Evolutionary conservation across 2,329 filamentous ascomycete genomes (phyloP), one percentile per base, ranked within the genome.

Genomic region (Phyllosticta ampelicida): DNA sequence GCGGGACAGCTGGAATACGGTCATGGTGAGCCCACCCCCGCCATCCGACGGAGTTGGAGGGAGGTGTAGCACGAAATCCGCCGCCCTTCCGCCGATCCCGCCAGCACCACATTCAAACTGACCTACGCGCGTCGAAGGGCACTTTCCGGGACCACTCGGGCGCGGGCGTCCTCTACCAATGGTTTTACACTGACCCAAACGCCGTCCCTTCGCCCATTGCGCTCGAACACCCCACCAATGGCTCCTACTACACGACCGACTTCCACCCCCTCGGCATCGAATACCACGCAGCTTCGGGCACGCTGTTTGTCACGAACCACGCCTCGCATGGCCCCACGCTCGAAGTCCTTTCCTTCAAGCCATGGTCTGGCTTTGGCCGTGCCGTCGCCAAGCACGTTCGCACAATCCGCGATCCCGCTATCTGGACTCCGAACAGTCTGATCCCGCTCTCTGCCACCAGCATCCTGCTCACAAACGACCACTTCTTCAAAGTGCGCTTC

Each of bases 191-290:
- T 5, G 64, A 65, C 13, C 60, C 65, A 1, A 29, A 61, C 2
- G 56, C 64, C 13, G 60, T 63, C 4, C 62, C 73, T 16, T 62
- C 63, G 18, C 63, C 62, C 5, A 60, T 75, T 19, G 56, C 58
- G 0, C 60, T 72, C 1, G 53, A 64, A 28, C 60, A 68, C 51
- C 70, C 67, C 55, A 44, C 36, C 36, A 44, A 44, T 44, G 60
- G 61, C 10, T 49, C 63, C 5, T 57, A 61, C 20, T 59, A 60
- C 5, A 56, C 56, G 19, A 55, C 53, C 19, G 69, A 74, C 53
- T 73, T 77, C 58, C 74, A 77, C 56, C 75, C 75, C 1, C 64
- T 77, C 1, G 74, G 74, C 4, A 66, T 77, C 3, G 69, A 70
- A 5, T 72, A 70, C 30, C 68, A 75, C 16, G 53, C 65, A 2